Conservation (phyloP, 225 moss, liverwort and hornwort genomes). For the Thuidium tamariscinum region DNA sequence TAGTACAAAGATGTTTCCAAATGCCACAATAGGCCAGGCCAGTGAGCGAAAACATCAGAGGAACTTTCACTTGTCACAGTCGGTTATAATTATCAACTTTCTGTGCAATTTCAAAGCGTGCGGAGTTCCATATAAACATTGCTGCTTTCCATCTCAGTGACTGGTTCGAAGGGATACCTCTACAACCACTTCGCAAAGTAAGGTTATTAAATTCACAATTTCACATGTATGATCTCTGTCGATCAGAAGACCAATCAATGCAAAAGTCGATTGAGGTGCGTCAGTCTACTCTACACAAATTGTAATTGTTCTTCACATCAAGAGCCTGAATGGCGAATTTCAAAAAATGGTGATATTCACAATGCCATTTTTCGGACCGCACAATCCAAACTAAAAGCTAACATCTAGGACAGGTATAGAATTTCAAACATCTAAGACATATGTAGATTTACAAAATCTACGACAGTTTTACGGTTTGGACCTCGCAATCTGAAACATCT, state of each 20-base stretch:
- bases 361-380: no score
- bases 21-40: neutral
- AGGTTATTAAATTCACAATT: neutral
- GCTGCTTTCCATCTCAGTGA: neutral
- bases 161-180: neutral
- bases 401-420: no score
- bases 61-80: neutral
- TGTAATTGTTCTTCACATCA: neutral
- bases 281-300: neutral
- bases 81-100: neutral
- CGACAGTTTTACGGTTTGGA: no score
- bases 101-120: neutral
- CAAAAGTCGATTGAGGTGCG: neutral
- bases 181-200: neutral
- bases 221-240: neutral
- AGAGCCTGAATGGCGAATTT: neutral
- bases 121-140: neutral
- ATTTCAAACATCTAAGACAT: no score
- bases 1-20: neutral
- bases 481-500: no score
- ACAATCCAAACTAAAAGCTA: no score
- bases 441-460: no score
- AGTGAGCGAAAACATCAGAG: neutral
- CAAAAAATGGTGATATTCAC: no score
- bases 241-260: neutral